These are phyloP conservation scores for Gossypium raimondii DNA, from an alignment of 345 rosid genomes.

Conservation along the genomic window DNA sequence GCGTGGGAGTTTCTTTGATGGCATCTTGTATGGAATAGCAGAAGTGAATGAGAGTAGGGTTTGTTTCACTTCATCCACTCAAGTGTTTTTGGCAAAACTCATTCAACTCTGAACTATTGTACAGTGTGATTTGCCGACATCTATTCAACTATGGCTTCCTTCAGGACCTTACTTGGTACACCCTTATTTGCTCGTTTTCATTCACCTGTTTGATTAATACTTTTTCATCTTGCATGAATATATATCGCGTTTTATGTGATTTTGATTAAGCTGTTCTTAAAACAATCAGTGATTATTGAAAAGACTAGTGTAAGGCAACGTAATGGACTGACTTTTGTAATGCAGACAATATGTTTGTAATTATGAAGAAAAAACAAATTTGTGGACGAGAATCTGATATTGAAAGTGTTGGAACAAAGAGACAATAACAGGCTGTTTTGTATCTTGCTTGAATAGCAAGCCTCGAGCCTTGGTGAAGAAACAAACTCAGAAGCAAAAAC, in stretches of 20 bases:
- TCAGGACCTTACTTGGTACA: conserved; percentile 22
- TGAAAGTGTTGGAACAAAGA: too few species aligned
- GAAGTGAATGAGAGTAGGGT: background rate
- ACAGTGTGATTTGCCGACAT: background rate
- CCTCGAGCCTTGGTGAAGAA: too few species aligned
- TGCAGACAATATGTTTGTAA: background rate
- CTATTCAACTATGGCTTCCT: conserved; percentile 26
- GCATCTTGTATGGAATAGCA: background rate
- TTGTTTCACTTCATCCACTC: background rate
- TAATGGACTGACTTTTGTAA: background rate
- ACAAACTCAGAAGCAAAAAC: too few species aligned
- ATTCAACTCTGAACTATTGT: background rate
- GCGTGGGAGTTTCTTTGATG: background rate
- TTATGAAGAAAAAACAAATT: background rate
- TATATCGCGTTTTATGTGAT: background rate
- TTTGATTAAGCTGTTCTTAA: background rate
- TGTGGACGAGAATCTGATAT: background rate
- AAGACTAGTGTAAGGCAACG: background rate
- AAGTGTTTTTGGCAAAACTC: background rate
- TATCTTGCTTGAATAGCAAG: too few species aligned
- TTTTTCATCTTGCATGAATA: background rate
- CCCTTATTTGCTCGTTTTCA: background rate
- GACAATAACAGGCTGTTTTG: too few species aligned
- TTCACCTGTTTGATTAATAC: background rate
- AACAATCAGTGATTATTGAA: background rate